phyloP scores from a whole-genome alignment of 1,284 basidiomycete genomes.

The Cutaneotrichosporon spelunceum region DNA sequence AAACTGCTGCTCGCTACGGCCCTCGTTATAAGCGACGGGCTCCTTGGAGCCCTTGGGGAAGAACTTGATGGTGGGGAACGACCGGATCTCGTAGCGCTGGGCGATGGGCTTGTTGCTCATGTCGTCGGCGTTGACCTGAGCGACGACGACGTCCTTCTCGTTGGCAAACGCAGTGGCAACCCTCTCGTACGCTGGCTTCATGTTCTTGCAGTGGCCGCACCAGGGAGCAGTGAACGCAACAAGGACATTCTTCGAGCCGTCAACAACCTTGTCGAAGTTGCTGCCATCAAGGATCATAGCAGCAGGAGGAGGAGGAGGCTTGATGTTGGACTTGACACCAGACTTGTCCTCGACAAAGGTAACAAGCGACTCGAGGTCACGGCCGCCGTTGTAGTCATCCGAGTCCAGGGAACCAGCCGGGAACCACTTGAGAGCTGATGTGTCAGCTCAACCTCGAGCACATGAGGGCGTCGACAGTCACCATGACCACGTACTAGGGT shows the following conservation, averaged over 20 bases:
- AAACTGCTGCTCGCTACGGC: constrained; percentile 52
- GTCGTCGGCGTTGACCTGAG: constrained; percentile 86
- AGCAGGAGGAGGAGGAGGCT: constrained; percentile 73
- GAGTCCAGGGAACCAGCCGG: constrained; percentile 61
- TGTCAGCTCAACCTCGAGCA: too few relatives aligned
- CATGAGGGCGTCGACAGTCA: too few relatives aligned
- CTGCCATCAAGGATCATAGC: constrained; percentile 65
- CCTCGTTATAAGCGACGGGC: constrained; percentile 60
- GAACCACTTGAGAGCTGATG: constrained; percentile 85
- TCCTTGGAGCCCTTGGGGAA: constrained; percentile 66
- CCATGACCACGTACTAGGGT: constrained; percentile 66
- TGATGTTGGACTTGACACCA: constrained; percentile 78
- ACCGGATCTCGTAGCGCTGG: constrained; percentile 66
- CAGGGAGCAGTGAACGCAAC: constrained; percentile 78
- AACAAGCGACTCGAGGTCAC: constrained; percentile 74
- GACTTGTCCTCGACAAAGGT: constrained; percentile 73
- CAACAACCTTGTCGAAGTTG: constrained; percentile 71
- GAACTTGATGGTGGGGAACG: constrained; percentile 91
- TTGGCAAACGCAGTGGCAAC: constrained; percentile 74
- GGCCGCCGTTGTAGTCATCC: constrained; percentile 70
- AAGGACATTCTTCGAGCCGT: constrained; percentile 75
- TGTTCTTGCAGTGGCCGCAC: constrained; percentile 47
- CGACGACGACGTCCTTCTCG: constrained; percentile 78
- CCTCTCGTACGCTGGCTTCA: constrained; percentile 84
- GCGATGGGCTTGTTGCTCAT: constrained; percentile 72